Evolutionary conservation across 108 stramenopile species (phyloP).

Genomic region (Cyclotella kingstonii): DNA sequence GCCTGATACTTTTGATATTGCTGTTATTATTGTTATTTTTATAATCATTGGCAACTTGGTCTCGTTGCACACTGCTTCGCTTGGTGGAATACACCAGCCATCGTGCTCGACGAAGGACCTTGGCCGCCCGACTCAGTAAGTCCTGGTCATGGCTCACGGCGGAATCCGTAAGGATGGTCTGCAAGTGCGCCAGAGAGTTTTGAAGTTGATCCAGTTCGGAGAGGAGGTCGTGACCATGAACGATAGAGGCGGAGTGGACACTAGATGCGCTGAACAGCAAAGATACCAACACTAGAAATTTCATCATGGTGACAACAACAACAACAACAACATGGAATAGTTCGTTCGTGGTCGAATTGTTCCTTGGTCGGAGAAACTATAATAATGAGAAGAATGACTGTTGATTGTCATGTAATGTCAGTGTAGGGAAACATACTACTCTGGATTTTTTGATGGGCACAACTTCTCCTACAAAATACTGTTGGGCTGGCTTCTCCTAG

Average conservation of each 20-base stretch:
- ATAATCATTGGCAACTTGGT: not conserved
- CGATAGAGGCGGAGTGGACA: not conserved
- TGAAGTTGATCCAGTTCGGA: constrained; percentile 8
- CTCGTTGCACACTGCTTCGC: not conserved
- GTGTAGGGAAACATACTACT: no score
- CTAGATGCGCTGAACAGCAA: not conserved
- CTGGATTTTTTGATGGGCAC: no score
- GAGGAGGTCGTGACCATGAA: constrained; percentile 1
- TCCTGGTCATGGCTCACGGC: not conserved
- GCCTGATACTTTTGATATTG: not conserved
- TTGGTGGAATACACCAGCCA: constrained; percentile 10
- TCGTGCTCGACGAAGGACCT: constrained; percentile 8
- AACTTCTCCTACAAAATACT: no score
- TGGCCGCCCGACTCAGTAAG: constrained; percentile 1
- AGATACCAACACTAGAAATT: no score
- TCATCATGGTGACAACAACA: no score
- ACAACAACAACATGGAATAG: no score
- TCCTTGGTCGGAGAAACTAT: no score
- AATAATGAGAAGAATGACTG: no score
- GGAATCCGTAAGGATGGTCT: not conserved
- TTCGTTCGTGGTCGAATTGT: no score
- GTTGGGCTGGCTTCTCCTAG: no score
- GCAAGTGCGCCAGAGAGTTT: constrained; percentile 6
- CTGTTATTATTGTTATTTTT: not conserved
- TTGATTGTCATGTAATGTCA: no score